A percentile compares a stretch with the other conserved stretches of the same genome.
These are phyloP conservation scores for Tardiomyces depauwii DNA, from an alignment of 1,139 yeast species.

Conservation along the genomic window DNA sequence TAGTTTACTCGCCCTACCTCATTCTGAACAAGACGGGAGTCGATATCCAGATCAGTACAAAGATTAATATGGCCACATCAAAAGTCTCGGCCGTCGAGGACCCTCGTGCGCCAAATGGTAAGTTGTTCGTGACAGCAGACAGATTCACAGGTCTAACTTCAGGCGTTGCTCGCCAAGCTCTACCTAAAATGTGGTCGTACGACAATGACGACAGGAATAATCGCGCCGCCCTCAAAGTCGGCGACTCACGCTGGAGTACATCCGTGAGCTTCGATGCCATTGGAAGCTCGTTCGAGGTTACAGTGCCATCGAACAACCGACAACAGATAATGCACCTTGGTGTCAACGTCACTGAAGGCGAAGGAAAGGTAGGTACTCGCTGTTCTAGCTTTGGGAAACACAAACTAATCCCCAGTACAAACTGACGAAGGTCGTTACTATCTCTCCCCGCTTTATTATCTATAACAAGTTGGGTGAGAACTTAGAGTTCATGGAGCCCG, in stretches of 20 bases:
- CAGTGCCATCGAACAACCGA: slow-evolving; percentile 42
- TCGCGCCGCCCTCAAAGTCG: slow-evolving; percentile 58
- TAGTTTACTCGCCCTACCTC: slow-evolving; percentile 77
- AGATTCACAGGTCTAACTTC: slow-evolving; percentile 7
- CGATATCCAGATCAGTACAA: slow-evolving; percentile 49
- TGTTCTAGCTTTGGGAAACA: no score
- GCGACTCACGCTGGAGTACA: slow-evolving; percentile 63
- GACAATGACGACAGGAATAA: slow-evolving; percentile 47
- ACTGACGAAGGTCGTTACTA: slow-evolving; percentile 62
- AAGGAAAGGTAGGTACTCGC: slow-evolving; percentile 36
- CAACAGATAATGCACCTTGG: slow-evolving; percentile 71
- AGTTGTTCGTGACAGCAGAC: not conserved
- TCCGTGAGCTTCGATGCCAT: slow-evolving; percentile 83
- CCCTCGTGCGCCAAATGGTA: not conserved
- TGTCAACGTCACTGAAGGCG: slow-evolving; percentile 68
- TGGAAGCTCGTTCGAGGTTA: slow-evolving; percentile 67
- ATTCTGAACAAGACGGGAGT: slow-evolving; percentile 71
- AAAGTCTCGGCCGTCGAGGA: slow-evolving; percentile 23
- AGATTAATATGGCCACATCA: slow-evolving; percentile 34
- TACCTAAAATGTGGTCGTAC: slow-evolving; percentile 82
- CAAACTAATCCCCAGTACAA: slow-evolving; percentile 34
- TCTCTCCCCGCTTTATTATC: slow-evolving; percentile 75
- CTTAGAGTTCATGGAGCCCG: slow-evolving; percentile 59
- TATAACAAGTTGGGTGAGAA: slow-evolving; percentile 49
- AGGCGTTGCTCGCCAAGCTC: slow-evolving; percentile 25